Percentiles rank a stretch among this genome's conserved stretches.
These are phyloP conservation scores for Xylaria castorea DNA, from an alignment of 495 filamentous ascomycete species.

Conservation along the genomic window DNA sequence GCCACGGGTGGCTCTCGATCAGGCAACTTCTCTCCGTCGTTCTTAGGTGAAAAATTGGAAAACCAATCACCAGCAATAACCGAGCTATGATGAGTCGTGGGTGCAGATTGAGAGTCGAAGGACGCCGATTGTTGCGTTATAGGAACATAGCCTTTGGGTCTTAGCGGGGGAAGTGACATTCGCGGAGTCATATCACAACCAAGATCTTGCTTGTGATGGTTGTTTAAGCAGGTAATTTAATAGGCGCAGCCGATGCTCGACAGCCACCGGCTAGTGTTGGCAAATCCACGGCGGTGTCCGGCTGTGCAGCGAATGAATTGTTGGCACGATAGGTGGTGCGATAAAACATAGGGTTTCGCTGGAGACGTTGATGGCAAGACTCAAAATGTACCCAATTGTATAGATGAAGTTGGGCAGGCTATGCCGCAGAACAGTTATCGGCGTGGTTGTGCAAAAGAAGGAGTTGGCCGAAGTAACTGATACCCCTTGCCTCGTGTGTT, in stretches of 20 bases:
- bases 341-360: not conserved
- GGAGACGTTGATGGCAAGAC: not conserved
- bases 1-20: not conserved
- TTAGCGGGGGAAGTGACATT: not conserved
- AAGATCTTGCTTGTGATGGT: not conserved
- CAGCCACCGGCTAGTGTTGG: not conserved
- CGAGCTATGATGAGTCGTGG: not conserved
- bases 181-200: not conserved
- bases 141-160: not conserved
- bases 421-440: not conserved
- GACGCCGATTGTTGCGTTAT: not conserved
- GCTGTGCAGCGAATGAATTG: not conserved
- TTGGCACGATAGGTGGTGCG: not conserved
- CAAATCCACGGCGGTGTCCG: not conserved
- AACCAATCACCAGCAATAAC: not conserved
- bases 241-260: not conserved
- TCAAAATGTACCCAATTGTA: not conserved
- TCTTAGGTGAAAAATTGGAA: not conserved
- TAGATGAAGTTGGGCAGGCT: not conserved
- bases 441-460: not conserved
- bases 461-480: not conserved
- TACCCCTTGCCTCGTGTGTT: slow-evolving; percentile 5
- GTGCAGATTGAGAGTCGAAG: not conserved
- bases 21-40: not conserved
- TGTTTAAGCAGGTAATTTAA: not conserved